These are phyloP conservation scores for Thyridium curvatum DNA, from an alignment of 2,329 filamentous ascomycete genomes.

Conservation along the genomic window DNA sequence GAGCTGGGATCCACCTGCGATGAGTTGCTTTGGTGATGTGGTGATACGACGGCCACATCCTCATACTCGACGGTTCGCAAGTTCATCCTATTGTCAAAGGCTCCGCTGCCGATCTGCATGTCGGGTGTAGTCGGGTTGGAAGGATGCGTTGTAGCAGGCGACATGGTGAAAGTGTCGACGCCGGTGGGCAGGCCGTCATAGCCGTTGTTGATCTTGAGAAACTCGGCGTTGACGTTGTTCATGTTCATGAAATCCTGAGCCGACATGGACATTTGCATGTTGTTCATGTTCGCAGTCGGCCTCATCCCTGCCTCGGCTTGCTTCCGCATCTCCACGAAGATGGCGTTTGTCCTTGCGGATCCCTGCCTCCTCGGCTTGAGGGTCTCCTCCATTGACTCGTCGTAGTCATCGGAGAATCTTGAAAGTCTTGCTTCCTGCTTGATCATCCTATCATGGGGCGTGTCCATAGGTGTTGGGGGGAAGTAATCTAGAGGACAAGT, in stretches of 20 bases:
- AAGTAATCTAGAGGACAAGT: conserved; percentile 45
- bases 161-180: conserved; percentile 29
- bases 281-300: conserved; percentile 50
- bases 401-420: conserved; percentile 55
- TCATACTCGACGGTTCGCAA: conserved; percentile 23
- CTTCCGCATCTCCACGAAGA: conserved; percentile 54
- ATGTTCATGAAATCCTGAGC: conserved; percentile 49
- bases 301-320: conserved; percentile 42
- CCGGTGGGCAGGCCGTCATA: conserved; percentile 24
- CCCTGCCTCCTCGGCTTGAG: conserved; percentile 44
- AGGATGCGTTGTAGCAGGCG: conserved; percentile 42
- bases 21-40: conserved; percentile 1
- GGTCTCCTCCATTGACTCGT: conserved; percentile 62
- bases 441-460: conserved; percentile 43
- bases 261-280: conserved; percentile 45
- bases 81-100: conserved; percentile 37
- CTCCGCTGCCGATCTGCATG: conserved; percentile 21
- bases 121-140: conserved; percentile 47
- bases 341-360: conserved; percentile 31
- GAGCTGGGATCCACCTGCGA: conserved; percentile 10
- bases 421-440: conserved; percentile 33
- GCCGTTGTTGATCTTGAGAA: conserved; percentile 24
- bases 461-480: conserved; percentile 62
- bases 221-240: conserved; percentile 22
- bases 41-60: conserved; percentile 8